These are phyloP conservation scores for Phytophthora quininea DNA, from an alignment of 352 stramenopile genomes.

Conservation along the genomic window DNA sequence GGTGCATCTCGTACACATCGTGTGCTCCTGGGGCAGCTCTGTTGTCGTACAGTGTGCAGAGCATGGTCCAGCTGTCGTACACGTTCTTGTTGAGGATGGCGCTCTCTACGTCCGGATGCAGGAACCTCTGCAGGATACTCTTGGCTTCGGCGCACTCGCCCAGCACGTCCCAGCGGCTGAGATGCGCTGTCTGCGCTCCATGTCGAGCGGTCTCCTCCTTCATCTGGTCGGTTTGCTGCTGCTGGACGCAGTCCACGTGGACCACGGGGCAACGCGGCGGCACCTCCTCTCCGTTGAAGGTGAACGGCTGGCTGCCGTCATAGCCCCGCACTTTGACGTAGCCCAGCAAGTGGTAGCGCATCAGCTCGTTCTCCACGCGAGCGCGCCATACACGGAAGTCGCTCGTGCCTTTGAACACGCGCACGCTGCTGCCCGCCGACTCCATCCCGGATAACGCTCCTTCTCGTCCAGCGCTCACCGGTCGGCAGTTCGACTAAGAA, in stretches of 20 bases:
- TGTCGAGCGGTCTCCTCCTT: constrained; percentile 16
- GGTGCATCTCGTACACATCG: constrained; percentile 51
- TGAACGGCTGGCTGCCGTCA: constrained; percentile 51
- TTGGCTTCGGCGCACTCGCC: constrained; percentile 51
- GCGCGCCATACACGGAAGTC: constrained; percentile 54
- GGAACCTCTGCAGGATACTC: constrained; percentile 51
- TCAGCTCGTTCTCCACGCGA: constrained; percentile 54
- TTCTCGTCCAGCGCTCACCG: background rate
- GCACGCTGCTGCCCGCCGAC: constrained; percentile 16
- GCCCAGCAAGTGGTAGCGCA: constrained; percentile 55
- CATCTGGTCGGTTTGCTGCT: background rate
- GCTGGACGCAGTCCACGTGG: constrained; percentile 18
- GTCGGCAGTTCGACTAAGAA: background rate
- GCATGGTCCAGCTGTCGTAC: constrained; percentile 53
- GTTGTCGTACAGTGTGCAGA: constrained; percentile 52
- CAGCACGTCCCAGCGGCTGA: constrained; percentile 48
- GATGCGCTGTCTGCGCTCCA: constrained; percentile 23
- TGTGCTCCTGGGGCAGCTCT: constrained; percentile 32
- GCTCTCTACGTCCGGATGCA: constrained; percentile 53
- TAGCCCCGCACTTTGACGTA: constrained; percentile 54
- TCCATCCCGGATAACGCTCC: constrained; percentile 11
- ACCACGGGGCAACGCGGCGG: constrained; percentile 35
- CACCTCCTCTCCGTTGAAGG: constrained; percentile 50
- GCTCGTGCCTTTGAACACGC: constrained; percentile 49
- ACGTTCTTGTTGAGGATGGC: constrained; percentile 59